Base-by-base conservation (phyloP, 768 basidiomycete genomes). In the Fomitopsis serialis region DNA sequence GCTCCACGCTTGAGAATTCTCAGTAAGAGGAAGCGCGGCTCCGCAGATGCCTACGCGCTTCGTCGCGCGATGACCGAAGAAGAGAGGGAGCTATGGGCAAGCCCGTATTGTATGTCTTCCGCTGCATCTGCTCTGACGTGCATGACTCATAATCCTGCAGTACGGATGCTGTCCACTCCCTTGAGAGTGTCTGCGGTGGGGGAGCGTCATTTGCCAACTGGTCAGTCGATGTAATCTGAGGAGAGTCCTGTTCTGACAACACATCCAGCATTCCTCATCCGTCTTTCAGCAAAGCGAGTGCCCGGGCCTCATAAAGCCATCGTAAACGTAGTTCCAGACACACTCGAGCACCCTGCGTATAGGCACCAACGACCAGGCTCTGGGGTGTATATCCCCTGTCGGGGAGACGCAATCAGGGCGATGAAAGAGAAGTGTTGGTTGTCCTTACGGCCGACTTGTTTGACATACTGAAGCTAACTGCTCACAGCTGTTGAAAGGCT, bases 131-230 rank as follows among this genome's bases (percentile, higher is more conserved):
- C 10, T 2, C 9, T 15, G 42, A 54, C 37, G 34, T 11, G 6
- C 23, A 10, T 35, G 21, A 23, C 23, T 40, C 25, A 42, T 9
- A 12, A 1, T 5, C 1, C 56, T n/a, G n/a, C n/a, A 88, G 87
- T 91, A 11, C 78, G 88, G 49, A 89, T 92, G 84, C 64, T 91
- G 5, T 71, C 80, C 5, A 78, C 78, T 24, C 87, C 87, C 2
- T 45, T 89, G 45, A 78, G 89, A 11, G 67, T 63, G 49, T 89
- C 87, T 57, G 55, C 70, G 9, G 52, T 76, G 13, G 82, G 84
- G 2, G 64, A 64, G 6, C 70, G 76, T 55, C 69, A 74, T 60
- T 56, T 88, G 21, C 89, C 89, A 5, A 70, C 66, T 35, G 89
- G 89, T 83, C 56, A 72, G 54, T 34, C 52, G 3, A 23, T 11